A percentile compares a stretch with the other conserved stretches of the same genome.
Conservation (phyloP, 768 basidiomycete species). For the Hirschioporus abietinus region DNA sequence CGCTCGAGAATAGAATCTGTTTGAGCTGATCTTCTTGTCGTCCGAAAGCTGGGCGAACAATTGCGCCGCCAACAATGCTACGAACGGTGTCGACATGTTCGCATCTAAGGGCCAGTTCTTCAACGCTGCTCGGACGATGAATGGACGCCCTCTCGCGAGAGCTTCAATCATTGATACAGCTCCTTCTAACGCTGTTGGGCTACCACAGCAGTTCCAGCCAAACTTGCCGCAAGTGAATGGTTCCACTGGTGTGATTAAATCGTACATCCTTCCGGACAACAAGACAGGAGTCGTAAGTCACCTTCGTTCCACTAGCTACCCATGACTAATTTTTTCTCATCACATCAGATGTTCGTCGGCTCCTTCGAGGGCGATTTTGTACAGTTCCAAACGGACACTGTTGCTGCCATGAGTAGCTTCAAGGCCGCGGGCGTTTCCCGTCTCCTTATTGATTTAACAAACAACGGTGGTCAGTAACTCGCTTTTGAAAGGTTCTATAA, state of each 20-base stretch:
- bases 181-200: constrained; percentile 32
- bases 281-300: constrained; percentile 53
- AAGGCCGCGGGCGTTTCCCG: constrained; percentile 42
- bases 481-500: too few relatives aligned
- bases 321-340: neutral
- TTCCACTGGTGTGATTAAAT: constrained; percentile 48
- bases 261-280: constrained; percentile 49
- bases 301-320: neutral
- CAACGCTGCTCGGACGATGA: constrained; percentile 13
- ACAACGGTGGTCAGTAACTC: constrained; percentile 49
- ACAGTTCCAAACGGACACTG: constrained; percentile 47
- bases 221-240: constrained; percentile 39
- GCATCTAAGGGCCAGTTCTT: neutral
- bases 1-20: constrained; percentile 7
- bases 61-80: constrained; percentile 43
- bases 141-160: constrained; percentile 18
- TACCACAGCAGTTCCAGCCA: constrained; percentile 45
- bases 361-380: constrained; percentile 47
- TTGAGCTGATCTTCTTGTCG: neutral
- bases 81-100: constrained; percentile 48
- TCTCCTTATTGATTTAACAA: constrained; percentile 52
- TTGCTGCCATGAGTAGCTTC: constrained; percentile 40
- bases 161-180: constrained; percentile 39
- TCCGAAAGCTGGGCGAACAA: constrained; percentile 49
- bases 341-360: constrained; percentile 50